phyloP scores from a whole-genome alignment of 208 protist genomes.

The Trypanosoma platydactyli region DNA sequence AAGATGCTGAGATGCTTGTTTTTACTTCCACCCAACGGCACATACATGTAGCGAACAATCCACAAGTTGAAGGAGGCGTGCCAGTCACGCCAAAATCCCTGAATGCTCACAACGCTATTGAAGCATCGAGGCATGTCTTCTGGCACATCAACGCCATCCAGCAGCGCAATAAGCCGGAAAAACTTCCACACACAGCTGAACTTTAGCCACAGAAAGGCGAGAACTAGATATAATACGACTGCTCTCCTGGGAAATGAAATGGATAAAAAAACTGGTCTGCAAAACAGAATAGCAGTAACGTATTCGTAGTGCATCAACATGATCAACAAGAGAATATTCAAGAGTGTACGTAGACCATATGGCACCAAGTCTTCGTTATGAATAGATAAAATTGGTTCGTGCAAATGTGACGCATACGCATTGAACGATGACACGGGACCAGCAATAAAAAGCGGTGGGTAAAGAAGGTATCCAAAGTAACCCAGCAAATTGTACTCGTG shows the following conservation, averaged over 20 bases:
- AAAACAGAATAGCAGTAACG: slow-evolving; percentile 38
- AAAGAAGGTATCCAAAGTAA: slow-evolving; percentile 89
- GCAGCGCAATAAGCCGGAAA: slow-evolving; percentile 59
- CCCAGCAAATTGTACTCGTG: slow-evolving; percentile 74
- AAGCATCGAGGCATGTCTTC: slow-evolving; percentile 85
- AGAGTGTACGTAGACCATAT: slow-evolving; percentile 32
- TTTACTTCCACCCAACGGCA: slow-evolving; percentile 63
- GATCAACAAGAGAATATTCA: slow-evolving; percentile 22
- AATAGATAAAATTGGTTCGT: slow-evolving; percentile 35
- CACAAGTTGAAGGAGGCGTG: slow-evolving; percentile 93
- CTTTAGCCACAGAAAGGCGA: slow-evolving; percentile 70
- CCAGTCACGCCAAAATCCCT: slow-evolving; percentile 92
- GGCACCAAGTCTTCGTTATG: slow-evolving; percentile 5
- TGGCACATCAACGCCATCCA: slow-evolving; percentile 73
- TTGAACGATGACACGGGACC: slow-evolving; percentile 92
- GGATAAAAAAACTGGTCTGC: slow-evolving; percentile 16
- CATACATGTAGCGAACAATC: slow-evolving; percentile 89
- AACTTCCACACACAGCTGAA: slow-evolving; percentile 81
- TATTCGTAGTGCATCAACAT: slow-evolving; percentile 50
- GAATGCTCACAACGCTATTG: slow-evolving; percentile 66
- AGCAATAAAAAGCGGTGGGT: slow-evolving; percentile 88
- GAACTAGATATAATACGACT: slow-evolving; percentile 37
- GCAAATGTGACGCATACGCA: slow-evolving; percentile 79
- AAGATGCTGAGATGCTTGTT: slow-evolving; percentile 60
- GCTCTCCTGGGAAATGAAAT: slow-evolving; percentile 20